Evolutionary conservation across 805 yeast species (phyloP).

Genomic region (Barnettozyma pratensis): DNA sequence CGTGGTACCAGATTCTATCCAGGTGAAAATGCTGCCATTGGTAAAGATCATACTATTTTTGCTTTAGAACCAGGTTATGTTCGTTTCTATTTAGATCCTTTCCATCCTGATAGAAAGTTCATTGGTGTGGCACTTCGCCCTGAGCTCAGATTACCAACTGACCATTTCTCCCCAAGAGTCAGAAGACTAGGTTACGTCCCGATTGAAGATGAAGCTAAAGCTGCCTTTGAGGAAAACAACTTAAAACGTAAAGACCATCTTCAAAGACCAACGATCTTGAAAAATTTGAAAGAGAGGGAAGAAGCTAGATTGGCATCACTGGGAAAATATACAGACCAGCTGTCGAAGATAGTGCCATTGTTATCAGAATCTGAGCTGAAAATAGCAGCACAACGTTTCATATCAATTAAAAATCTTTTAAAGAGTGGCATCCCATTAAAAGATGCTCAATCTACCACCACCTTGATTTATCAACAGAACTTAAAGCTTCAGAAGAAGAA

Average conservation of each 20-base stretch:
- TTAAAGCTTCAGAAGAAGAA: slow-evolving; percentile 24
- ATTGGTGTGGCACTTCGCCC: slow-evolving; percentile 78
- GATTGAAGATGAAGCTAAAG: slow-evolving; percentile 44
- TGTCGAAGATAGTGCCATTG: slow-evolving; percentile 23
- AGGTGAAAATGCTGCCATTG: slow-evolving; percentile 86
- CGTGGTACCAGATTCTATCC: slow-evolving; percentile 94
- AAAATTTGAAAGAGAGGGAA: slow-evolving; percentile 36
- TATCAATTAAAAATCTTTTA: slow-evolving; percentile 46
- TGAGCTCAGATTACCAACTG: slow-evolving; percentile 68
- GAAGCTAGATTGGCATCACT: slow-evolving; percentile 29
- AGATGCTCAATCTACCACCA: slow-evolving; percentile 58
- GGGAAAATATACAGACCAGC: slow-evolving; percentile 26
- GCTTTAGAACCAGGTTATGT: slow-evolving; percentile 94
- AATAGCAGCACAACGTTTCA: slow-evolving; percentile 48
- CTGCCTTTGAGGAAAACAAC: slow-evolving; percentile 52
- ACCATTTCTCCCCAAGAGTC: slow-evolving; percentile 83
- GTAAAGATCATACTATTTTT: slow-evolving; percentile 88
- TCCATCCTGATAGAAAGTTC: slow-evolving; percentile 88
- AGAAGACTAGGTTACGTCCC: slow-evolving; percentile 77
- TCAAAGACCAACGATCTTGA: slow-evolving; percentile 46
- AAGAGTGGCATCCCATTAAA: slow-evolving; percentile 51
- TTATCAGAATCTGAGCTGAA: slow-evolving; percentile 29
- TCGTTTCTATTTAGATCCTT: slow-evolving; percentile 88
- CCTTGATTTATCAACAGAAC: slow-evolving; percentile 43
- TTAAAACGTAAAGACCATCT: slow-evolving; percentile 65